Base-by-base conservation (phyloP, 2,329 filamentous ascomycete species). In the Cadophora sp. region DNA sequence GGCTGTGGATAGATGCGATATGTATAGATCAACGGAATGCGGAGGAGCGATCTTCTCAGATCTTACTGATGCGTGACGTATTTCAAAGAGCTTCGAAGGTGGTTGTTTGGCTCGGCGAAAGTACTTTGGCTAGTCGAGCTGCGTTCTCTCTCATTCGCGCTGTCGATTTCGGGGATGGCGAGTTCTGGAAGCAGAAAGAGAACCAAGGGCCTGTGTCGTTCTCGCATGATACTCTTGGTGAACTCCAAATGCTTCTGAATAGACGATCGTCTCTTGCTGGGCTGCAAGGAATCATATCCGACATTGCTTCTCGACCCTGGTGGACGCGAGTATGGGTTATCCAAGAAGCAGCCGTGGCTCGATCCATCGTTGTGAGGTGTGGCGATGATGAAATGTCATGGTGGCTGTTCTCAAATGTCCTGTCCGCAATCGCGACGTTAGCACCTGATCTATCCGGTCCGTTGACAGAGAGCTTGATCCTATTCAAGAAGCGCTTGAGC, bases 1-100 rank as follows among this genome's bases (percentile, higher is more conserved):
- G 3, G 27, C 24, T 63, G 20, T 63, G 60, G 60, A n/a, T 63
- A 16, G 60, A 63, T 43, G 60, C 60, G 13, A 30, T 63, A 14
- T 63, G 60, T 30, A 63, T 63, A 18, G 50, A 63, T 24, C 60
- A 63, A 30, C 24, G 18, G 27, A 55, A 63, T 45, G 16, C n/a
- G 16, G 47, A 55, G 30, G 60, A 63, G 16, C 36, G 60, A 5
- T 41, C 27, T 2, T 53, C 36, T 39, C 60, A 63, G n/a, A 43
- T 63, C 20, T 8, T 30, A 11, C 33, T 41, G 60, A 63, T 63
- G 60, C 20, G 36, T 14, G 36, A 45, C 9, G 18, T 63, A n/a
- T 63, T 41, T 45, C 30, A 51, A 30, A 53, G 50, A 45, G 60
- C 60, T 9, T 51, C 45, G 30, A 53, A 41, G 27, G 60, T 63